phyloP scores from a whole-genome alignment of 2,329 filamentous ascomycete species.

The Phialophora macrospora region DNA sequence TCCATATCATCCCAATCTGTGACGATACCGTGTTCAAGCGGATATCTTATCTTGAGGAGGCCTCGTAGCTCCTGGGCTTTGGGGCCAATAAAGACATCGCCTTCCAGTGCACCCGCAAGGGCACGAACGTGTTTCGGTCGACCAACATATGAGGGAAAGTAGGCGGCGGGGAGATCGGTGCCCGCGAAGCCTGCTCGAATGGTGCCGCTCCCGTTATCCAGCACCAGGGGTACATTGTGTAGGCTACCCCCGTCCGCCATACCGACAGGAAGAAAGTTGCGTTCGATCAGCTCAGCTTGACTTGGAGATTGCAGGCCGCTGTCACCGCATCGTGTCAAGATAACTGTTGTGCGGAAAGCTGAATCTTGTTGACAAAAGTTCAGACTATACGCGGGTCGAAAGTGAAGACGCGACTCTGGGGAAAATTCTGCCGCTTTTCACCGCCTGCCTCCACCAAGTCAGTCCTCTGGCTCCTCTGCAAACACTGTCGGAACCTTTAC shows the following conservation, averaged over 20 bases:
- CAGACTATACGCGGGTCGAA: slow-evolving; percentile 8
- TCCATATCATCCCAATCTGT: slow-evolving; percentile 99
- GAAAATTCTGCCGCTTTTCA: slow-evolving; percentile 31
- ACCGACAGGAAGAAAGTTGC: slow-evolving; percentile 3
- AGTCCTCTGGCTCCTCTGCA: neutral
- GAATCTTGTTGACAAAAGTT: neutral
- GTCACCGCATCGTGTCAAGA: slow-evolving; percentile 18
- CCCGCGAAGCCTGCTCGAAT: slow-evolving; percentile 97
- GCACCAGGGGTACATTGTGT: slow-evolving; percentile 97
- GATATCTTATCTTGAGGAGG: slow-evolving; percentile 92
- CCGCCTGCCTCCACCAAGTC: slow-evolving; percentile 19
- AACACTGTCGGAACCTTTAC: neutral
- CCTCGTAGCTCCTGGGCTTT: slow-evolving; percentile 89
- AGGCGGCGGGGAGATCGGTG: slow-evolving; percentile 93
- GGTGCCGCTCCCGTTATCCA: slow-evolving; percentile 98
- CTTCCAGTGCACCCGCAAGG: slow-evolving; percentile 93
- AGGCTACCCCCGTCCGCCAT: slow-evolving; percentile 55
- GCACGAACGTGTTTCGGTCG: slow-evolving; percentile 94
- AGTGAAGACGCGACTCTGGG: slow-evolving; percentile 12
- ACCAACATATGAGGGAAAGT: slow-evolving; percentile 96
- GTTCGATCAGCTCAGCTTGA: neutral
- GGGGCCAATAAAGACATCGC: slow-evolving; percentile 94
- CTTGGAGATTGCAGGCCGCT: neutral
- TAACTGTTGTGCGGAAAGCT: neutral
- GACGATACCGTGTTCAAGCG: slow-evolving; percentile 95